Base-by-base conservation (phyloP, 1,139 yeast species). In the Diutina sp. region DNA sequence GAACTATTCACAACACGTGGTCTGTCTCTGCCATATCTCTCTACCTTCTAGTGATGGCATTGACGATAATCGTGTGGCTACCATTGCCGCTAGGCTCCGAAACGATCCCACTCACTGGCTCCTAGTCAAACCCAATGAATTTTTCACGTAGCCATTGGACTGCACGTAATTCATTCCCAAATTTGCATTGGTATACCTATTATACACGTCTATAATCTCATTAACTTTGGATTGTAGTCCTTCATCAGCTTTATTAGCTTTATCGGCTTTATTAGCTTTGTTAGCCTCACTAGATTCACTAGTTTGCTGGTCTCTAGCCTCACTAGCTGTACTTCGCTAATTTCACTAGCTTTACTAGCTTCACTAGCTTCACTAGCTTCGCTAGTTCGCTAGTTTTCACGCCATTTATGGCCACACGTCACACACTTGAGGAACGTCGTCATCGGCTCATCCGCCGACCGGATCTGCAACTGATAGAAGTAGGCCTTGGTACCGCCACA, bases 371-470 rank as follows among this genome's bases (percentile, higher is more conserved):
- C 25, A 47, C 14, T 29, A 29, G 29, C 30, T 25, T 38, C 14
- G n/a, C 30, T 29, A 29, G 30, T 6, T 7, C 21, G 30, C 48
- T 70, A 93, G 65, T 93, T 93, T 67, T 93, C 99, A 73, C 97
- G 86, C 99, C 99, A 93, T 71, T 93, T 95, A 68, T 90, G 83
- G 52, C 90, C 89, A 74, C 99, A 93, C 61, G 82, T 85, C 54
- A 90, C 90, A 74, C 99, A 93, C 70, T 87, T 90, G 70, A 88
- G 90, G 69, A 93, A 93, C 2, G 98, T 91, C 0, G 98, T 93
- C 97, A 93, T 91, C 38, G 98, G 93, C 66, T 82, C 87, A 74
- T 88, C 95, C 3, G 95, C 95, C 61, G 90, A 88, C 71, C 99
- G 79, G 66, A 93, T 93, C 70, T 93, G 99, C 59, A 93, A 76